Conservation (phyloP, 2,329 filamentous ascomycete genomes). For the Penicillium sclerotigenum region DNA sequence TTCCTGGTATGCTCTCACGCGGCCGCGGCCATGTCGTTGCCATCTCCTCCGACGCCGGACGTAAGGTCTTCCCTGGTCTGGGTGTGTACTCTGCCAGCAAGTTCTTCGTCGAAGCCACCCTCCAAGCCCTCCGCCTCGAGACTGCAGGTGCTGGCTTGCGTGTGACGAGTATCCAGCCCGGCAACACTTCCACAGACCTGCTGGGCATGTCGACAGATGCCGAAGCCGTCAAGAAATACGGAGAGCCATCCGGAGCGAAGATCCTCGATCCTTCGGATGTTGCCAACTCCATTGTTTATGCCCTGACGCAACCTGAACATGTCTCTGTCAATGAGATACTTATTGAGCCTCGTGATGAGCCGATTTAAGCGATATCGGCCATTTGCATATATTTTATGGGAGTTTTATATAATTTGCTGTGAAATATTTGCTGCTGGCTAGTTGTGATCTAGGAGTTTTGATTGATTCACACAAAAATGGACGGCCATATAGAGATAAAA, state of each 20-base stretch:
- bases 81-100: constrained; percentile 81
- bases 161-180: constrained; percentile 73
- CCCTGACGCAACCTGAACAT: constrained; percentile 69
- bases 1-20: constrained; percentile 69
- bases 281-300: constrained; percentile 69
- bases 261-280: constrained; percentile 72
- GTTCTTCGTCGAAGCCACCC: constrained; percentile 78
- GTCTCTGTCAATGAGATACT: constrained; percentile 77
- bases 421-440: background rate
- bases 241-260: constrained; percentile 70
- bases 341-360: constrained; percentile 74
- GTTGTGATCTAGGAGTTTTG: constrained; percentile 1
- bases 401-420: background rate
- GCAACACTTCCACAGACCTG: constrained; percentile 71
- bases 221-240: constrained; percentile 76
- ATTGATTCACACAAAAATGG: constrained; percentile 1
- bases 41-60: constrained; percentile 77
- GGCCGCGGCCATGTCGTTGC: constrained; percentile 71
- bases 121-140: constrained; percentile 72
- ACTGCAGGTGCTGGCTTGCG: constrained; percentile 70
- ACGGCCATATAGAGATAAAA: constrained; percentile 7
- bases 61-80: constrained; percentile 76
- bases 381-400: background rate
- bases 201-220: constrained; percentile 70
- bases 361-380: constrained; percentile 51